A percentile compares a stretch with the other conserved stretches of the same genome.
These are phyloP conservation scores for Vigna angularis DNA, from an alignment of 306 rosid species.

Conservation along the genomic window DNA sequence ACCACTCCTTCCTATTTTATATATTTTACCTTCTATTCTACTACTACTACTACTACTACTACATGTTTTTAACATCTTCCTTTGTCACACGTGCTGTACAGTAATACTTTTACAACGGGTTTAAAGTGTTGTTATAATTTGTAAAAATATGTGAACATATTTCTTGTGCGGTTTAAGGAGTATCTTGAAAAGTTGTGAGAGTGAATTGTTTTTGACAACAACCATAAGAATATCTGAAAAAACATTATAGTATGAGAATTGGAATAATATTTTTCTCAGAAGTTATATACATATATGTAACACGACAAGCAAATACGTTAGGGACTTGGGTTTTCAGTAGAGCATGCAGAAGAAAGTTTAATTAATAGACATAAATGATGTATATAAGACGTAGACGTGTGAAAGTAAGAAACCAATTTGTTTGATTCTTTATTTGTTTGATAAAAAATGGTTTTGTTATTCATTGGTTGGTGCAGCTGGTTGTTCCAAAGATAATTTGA, in stretches of 20 bases:
- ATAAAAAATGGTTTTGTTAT: slow-evolving; percentile 35
- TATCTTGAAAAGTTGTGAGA: not conserved
- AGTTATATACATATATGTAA: too few species aligned
- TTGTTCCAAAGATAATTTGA: slow-evolving; percentile 76
- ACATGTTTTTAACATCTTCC: slow-evolving; percentile 13
- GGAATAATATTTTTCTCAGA: too few species aligned
- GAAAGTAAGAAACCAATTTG: slow-evolving; percentile 48
- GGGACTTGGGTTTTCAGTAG: not conserved
- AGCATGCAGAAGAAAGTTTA: not conserved
- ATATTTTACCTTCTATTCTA: not conserved
- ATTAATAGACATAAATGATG: slow-evolving; percentile 20
- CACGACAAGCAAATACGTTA: not conserved
- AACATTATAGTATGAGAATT: too few species aligned
- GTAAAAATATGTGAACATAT: not conserved
- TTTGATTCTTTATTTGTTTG: slow-evolving; percentile 9
- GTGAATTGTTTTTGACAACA: not conserved
- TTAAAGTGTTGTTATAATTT: not conserved
- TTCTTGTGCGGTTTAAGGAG: not conserved
- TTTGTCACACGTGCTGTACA: slow-evolving; percentile 52
- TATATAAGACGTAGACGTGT: slow-evolving; percentile 55
- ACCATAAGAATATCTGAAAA: not conserved
- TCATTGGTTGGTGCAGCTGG: slow-evolving; percentile 70
- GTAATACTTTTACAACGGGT: too few species aligned
- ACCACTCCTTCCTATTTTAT: not conserved
- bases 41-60: not conserved